Evolutionary conservation across 441 rosid genomes (phyloP).

Genomic region (Corymbia citriodora): DNA sequence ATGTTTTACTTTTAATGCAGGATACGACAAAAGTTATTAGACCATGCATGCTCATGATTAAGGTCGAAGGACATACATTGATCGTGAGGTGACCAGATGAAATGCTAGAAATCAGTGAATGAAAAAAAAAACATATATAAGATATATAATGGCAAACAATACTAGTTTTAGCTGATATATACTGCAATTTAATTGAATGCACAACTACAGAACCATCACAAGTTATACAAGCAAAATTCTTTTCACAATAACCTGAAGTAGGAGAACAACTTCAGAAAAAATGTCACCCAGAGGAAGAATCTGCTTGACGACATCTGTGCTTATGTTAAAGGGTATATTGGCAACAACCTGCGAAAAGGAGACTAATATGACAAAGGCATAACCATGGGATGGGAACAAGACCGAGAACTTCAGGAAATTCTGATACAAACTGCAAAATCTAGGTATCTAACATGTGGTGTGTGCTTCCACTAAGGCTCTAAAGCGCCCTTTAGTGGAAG

Average conservation of each 20-base stretch:
- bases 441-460: not conserved
- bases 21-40: not conserved
- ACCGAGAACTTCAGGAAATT: not conserved
- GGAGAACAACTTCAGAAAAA: slow-evolving; percentile 81
- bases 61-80: not conserved
- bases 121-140: not conserved
- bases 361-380: not conserved
- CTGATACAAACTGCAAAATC: not conserved
- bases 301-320: slow-evolving; percentile 72
- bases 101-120: not conserved
- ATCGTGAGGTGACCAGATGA: not conserved
- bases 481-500: not conserved
- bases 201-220: not conserved
- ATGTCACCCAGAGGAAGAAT: slow-evolving; percentile 95
- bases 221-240: not conserved
- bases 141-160: not conserved
- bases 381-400: not conserved
- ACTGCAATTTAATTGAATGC: not conserved
- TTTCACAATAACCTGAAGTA: slow-evolving; percentile 63
- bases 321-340: slow-evolving; percentile 81
- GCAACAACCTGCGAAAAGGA: slow-evolving; percentile 61
- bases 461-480: not conserved
- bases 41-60: not conserved
- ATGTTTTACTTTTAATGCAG: not conserved
- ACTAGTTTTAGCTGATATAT: not conserved